A percentile compares a stretch with the other conserved stretches of the same genome.
phyloP scores from a whole-genome alignment of 257 asterid genomes.

The Petunia secreta region DNA sequence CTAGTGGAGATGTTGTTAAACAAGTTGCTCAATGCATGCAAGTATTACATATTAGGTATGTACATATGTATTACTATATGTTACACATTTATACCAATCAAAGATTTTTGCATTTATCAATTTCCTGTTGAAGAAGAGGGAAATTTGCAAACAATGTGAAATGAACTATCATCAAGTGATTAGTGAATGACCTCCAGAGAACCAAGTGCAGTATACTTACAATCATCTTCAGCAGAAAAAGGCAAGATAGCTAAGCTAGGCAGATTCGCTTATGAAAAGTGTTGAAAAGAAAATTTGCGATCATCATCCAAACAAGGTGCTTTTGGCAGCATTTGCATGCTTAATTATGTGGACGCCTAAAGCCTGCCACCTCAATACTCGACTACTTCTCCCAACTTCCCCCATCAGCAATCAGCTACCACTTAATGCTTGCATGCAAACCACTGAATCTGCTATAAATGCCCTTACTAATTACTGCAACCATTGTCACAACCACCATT shows the following conservation, averaged over 20 bases:
- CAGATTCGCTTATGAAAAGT: neutral
- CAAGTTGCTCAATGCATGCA: neutral
- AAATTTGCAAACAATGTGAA: neutral
- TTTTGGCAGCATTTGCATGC: neutral
- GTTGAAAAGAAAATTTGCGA: neutral
- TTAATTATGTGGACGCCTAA: neutral
- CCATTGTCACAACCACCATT: constrained; percentile 1
- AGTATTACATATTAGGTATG: neutral
- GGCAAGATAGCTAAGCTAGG: neutral
- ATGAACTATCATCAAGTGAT: constrained; percentile 11
- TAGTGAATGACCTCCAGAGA: neutral
- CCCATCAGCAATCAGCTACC: neutral
- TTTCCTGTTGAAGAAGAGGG: neutral
- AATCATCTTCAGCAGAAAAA: neutral
- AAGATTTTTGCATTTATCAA: neutral
- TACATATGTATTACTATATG: constrained; percentile 6
- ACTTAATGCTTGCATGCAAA: neutral
- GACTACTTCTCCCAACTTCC: neutral
- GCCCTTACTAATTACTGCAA: neutral
- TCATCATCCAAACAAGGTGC: neutral
- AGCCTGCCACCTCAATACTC: constrained; percentile 3
- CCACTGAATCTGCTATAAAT: neutral
- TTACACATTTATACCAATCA: neutral
- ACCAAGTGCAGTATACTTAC: neutral
- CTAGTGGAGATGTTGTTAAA: neutral